These are phyloP conservation scores for Mesembryanthemum crystallinum DNA, from an alignment of 148 eudicot species.

Conservation along the genomic window DNA sequence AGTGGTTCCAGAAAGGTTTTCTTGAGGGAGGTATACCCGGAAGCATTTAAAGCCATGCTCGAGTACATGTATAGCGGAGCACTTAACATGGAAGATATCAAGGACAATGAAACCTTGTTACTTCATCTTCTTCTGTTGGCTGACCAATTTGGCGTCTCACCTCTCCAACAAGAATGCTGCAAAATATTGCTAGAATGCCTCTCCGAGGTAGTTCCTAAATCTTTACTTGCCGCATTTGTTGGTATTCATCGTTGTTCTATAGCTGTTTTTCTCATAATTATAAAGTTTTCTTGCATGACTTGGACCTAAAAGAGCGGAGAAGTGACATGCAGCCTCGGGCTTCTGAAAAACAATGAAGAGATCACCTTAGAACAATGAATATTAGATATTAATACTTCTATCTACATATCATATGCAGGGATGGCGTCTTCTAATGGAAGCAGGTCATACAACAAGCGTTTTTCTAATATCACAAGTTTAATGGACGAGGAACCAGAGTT, in stretches of 20 bases:
- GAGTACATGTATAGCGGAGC: slow-evolving; percentile 79
- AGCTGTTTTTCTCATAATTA: slow-evolving; percentile 19
- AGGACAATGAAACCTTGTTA: slow-evolving; percentile 47
- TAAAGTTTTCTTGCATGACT: slow-evolving; percentile 29
- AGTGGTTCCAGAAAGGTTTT: slow-evolving; percentile 56
- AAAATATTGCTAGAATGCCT: slow-evolving; percentile 72
- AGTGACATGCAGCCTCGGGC: slow-evolving; percentile 51
- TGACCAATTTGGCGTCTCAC: slow-evolving; percentile 72
- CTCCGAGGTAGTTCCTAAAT: slow-evolving; percentile 66
- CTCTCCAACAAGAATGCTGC: slow-evolving; percentile 92
- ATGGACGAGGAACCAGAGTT: slow-evolving; percentile 75
- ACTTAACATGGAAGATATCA: slow-evolving; percentile 40
- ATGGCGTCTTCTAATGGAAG: slow-evolving; percentile 81
- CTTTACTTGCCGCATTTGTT: slow-evolving; percentile 5
- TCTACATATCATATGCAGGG: slow-evolving; percentile 95
- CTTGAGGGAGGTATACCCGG: slow-evolving; percentile 65
- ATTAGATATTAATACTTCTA: slow-evolving; percentile 64
- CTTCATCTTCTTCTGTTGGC: slow-evolving; percentile 85
- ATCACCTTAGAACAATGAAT: slow-evolving; percentile 41
- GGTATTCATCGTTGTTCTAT: slow-evolving; percentile 13
- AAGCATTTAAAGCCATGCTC: slow-evolving; percentile 65
- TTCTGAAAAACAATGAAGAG: slow-evolving; percentile 53
- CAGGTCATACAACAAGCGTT: slow-evolving; percentile 73
- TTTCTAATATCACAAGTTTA: slow-evolving; percentile 85
- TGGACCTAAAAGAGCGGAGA: slow-evolving; percentile 48